phyloP scores from a whole-genome alignment of 441 rosid species.

The Geranium incanum region DNA sequence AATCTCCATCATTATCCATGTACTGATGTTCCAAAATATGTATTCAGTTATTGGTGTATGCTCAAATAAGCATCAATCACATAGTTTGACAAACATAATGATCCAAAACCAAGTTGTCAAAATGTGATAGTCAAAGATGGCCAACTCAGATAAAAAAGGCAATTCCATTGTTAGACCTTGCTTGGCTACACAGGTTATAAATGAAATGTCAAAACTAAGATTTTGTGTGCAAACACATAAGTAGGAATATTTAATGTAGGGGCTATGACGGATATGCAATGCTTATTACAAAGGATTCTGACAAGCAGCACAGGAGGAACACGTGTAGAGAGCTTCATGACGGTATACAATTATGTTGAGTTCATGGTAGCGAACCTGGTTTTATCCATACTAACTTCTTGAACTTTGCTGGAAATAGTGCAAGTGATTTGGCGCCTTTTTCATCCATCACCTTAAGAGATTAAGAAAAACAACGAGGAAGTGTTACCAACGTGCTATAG shows the following conservation, averaged over 20 bases:
- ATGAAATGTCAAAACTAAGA: not conserved
- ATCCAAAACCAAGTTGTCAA: not conserved
- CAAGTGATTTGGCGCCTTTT: conserved; percentile 60
- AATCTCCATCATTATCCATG: not conserved
- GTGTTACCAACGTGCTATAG: not conserved
- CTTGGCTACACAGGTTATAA: not conserved
- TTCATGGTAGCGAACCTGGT: conserved; percentile 37
- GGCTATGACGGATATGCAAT: not conserved
- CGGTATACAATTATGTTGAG: not conserved
- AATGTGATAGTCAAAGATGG: not conserved
- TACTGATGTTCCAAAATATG: not conserved
- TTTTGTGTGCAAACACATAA: not conserved
- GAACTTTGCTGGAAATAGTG: conserved; percentile 83
- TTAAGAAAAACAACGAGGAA: not conserved
- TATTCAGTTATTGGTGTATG: not conserved
- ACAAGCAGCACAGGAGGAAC: not conserved
- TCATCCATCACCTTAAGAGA: conserved; percentile 61
- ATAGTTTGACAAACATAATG: not conserved
- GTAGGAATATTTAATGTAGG: not conserved
- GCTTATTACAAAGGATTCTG: not conserved
- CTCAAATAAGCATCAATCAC: conserved; percentile 6
- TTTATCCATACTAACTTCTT: conserved; percentile 89
- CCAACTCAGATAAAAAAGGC: not conserved
- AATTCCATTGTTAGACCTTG: not conserved
- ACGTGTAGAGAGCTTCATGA: not conserved